These are phyloP conservation scores for Euphorbia celastroides DNA, from an alignment of 441 rosid species.

Conservation along the genomic window DNA sequence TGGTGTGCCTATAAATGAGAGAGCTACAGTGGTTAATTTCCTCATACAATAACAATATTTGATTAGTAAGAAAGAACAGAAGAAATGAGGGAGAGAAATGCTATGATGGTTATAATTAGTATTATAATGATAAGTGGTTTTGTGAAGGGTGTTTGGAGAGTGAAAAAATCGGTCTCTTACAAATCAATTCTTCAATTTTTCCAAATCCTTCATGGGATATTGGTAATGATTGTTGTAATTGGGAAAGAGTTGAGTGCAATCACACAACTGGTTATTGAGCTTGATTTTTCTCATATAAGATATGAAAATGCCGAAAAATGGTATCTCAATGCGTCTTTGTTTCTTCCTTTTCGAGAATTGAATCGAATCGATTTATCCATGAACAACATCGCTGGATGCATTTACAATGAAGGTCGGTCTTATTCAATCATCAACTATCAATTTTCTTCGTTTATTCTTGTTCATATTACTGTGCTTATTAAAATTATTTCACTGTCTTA, in stretches of 20 bases:
- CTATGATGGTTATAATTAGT: too few relatives aligned
- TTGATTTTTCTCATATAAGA: neutral
- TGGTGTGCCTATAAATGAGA: too few relatives aligned
- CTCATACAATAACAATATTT: too few relatives aligned
- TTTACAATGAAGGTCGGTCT: slow-evolving; percentile 15
- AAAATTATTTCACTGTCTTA: too few relatives aligned
- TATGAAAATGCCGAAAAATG: neutral
- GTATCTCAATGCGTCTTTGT: slow-evolving; percentile 15
- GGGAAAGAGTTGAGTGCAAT: neutral
- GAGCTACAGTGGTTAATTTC: too few relatives aligned
- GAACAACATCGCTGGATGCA: neutral
- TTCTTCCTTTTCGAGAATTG: slow-evolving; percentile 17
- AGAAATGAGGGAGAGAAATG: too few relatives aligned
- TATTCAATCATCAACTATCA: neutral
- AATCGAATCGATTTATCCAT: neutral
- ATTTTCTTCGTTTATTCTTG: neutral
- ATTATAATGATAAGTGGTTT: too few relatives aligned
- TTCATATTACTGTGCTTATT: too few relatives aligned
- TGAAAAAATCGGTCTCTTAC: neutral
- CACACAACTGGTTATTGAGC: neutral
- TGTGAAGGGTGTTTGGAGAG: neutral
- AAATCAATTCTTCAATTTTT: neutral
- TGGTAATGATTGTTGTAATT: neutral
- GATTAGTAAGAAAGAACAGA: too few relatives aligned
- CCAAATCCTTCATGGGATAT: slow-evolving; percentile 8